A percentile compares a stretch with the other conserved stretches of the same genome.
Conservation (phyloP, 169 alveolate genomes). For the Babesia microti region DNA sequence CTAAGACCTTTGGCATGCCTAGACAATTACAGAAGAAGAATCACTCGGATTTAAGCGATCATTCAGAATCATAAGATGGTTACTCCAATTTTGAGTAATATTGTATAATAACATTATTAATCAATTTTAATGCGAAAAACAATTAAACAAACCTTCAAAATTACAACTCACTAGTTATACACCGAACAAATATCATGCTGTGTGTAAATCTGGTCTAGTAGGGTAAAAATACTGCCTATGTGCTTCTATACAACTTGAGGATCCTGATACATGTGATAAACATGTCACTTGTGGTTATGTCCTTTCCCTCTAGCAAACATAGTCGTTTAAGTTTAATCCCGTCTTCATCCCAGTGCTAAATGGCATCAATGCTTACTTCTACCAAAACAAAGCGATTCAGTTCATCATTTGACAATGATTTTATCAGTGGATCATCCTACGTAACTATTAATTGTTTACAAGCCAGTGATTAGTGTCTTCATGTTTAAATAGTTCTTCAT, state of each 20-base stretch:
- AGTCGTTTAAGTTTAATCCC: slow-evolving; percentile 3
- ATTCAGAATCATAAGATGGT: not conserved
- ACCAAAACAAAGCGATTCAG: slow-evolving; percentile 37
- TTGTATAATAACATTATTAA: too few relatives aligned
- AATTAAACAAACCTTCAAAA: too few relatives aligned
- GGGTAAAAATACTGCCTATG: not conserved
- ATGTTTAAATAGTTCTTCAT: too few relatives aligned
- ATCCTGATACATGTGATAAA: slow-evolving; percentile 38
- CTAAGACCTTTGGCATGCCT: not conserved
- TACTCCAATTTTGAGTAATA: too few relatives aligned
- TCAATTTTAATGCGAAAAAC: too few relatives aligned
- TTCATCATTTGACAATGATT: slow-evolving; percentile 5
- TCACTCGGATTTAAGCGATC: not conserved
- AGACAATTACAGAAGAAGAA: not conserved
- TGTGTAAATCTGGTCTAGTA: not conserved
- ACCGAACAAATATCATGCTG: too few relatives aligned
- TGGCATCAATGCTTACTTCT: slow-evolving; percentile 7
- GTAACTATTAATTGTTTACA: too few relatives aligned
- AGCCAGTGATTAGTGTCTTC: too few relatives aligned
- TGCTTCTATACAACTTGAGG: slow-evolving; percentile 19
- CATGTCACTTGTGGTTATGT: slow-evolving; percentile 33
- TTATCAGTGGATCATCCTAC: slow-evolving; percentile 5
- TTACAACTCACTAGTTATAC: too few relatives aligned
- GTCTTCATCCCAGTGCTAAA: not conserved
- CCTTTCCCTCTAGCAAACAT: slow-evolving; percentile 19